phyloP scores from a whole-genome alignment of 768 basidiomycete species.

The Nidularia sp. region DNA sequence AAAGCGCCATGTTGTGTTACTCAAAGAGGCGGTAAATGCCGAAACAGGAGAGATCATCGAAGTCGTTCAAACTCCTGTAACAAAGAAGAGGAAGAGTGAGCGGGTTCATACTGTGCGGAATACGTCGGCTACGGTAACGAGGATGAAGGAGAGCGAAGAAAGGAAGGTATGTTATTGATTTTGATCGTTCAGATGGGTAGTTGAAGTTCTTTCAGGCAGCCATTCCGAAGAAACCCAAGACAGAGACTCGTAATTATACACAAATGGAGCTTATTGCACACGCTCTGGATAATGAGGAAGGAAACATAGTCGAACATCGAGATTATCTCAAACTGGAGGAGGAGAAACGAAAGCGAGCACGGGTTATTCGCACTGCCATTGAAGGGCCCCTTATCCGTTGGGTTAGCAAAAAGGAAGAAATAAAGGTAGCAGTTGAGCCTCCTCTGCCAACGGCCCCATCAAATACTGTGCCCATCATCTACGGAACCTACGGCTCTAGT shows the following conservation, averaged over 20 bases:
- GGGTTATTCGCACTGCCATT: constrained; percentile 55
- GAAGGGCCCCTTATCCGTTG: constrained; percentile 69
- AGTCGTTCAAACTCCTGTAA: constrained; percentile 8
- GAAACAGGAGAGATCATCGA: constrained; percentile 58
- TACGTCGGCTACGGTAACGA: constrained; percentile 59
- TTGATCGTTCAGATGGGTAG: neutral
- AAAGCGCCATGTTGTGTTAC: constrained; percentile 46
- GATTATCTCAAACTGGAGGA: constrained; percentile 80
- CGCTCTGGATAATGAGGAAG: constrained; percentile 84
- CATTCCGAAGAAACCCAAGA: constrained; percentile 58
- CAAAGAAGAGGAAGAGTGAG: constrained; percentile 51
- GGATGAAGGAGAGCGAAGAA: constrained; percentile 61
- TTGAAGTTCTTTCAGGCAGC: constrained; percentile 36
- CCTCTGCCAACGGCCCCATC: constrained; percentile 7
- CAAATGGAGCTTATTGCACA: constrained; percentile 83
- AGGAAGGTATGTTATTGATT: constrained; percentile 42
- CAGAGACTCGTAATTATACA: constrained; percentile 48
- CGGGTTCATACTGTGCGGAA: constrained; percentile 69
- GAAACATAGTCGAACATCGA: constrained; percentile 72
- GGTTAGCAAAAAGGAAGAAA: constrained; percentile 63
- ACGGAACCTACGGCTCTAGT: no score
- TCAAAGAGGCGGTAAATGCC: constrained; percentile 51
- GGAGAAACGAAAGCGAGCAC: constrained; percentile 71
- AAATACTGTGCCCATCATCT: no score
- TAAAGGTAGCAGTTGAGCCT: constrained; percentile 39